phyloP scores from a whole-genome alignment of 1,284 basidiomycete genomes.

The Tilletiaria anomala region DNA sequence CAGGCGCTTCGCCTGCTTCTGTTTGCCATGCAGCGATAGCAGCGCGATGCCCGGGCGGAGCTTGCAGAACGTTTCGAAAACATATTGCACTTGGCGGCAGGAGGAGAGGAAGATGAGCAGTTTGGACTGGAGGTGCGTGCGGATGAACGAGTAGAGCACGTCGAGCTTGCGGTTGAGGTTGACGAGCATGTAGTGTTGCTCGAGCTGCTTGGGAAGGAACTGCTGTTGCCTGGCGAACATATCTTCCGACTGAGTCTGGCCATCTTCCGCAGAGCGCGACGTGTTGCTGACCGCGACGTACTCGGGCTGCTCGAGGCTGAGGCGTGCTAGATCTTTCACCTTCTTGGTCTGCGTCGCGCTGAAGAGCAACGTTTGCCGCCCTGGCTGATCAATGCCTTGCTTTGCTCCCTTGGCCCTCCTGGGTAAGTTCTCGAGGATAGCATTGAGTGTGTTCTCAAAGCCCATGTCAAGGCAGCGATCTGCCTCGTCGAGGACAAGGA shows the following conservation, averaged over 20 bases:
- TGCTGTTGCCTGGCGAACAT: neutral
- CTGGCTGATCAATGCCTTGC: neutral
- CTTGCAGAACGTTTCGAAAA: conserved; percentile 89
- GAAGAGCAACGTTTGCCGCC: conserved; percentile 74
- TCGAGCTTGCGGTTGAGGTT: conserved; percentile 77
- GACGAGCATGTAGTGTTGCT: conserved; percentile 80
- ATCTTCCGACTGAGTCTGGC: conserved; percentile 22
- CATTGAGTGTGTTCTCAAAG: conserved; percentile 73
- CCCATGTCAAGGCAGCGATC: conserved; percentile 95
- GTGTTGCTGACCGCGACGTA: conserved; percentile 48
- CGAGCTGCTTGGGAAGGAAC: conserved; percentile 52
- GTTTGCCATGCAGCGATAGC: conserved; percentile 87
- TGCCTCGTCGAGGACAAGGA: conserved; percentile 93
- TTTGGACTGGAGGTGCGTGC: conserved; percentile 82
- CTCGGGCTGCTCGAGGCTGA: conserved; percentile 71
- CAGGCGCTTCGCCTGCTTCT: conserved; percentile 80
- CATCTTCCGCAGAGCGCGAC: conserved; percentile 11
- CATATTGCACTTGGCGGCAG: conserved; percentile 74
- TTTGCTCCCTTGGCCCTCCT: conserved; percentile 1
- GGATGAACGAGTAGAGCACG: conserved; percentile 85
- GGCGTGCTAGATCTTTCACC: conserved; percentile 71
- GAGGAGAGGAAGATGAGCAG: conserved; percentile 85
- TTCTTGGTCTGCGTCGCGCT: conserved; percentile 92
- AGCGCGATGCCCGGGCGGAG: conserved; percentile 85
- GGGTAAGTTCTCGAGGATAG: conserved; percentile 67